Percentiles rank a stretch among this genome's conserved stretches.
Evolutionary conservation across 2,329 filamentous ascomycete genomes (phyloP).

Genomic region (Pyrenophora graminea): DNA sequence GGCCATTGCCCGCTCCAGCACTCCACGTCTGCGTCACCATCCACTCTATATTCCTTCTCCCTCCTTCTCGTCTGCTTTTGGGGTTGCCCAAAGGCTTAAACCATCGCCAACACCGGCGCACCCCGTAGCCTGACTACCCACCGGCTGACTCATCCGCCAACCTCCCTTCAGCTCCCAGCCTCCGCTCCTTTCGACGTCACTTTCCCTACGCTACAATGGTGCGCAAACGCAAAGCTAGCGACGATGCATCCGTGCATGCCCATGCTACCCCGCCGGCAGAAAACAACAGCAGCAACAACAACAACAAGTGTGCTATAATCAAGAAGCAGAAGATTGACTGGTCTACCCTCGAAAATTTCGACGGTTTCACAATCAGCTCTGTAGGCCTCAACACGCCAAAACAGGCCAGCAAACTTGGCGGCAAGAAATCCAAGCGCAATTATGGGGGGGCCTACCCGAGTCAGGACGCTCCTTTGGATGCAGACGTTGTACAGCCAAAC

Average conservation of each 20-base stretch:
- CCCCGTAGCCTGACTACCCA: not conserved
- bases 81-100: not conserved
- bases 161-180: not conserved
- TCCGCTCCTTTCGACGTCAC: not conserved
- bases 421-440: conserved; percentile 12
- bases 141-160: not conserved
- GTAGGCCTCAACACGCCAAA: conserved; percentile 6
- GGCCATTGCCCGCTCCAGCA: not conserved
- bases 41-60: no score
- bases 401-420: not conserved
- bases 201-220: not conserved
- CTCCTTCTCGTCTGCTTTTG: not conserved
- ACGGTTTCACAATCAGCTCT: conserved; percentile 20
- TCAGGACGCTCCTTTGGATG: conserved; percentile 10
- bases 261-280: not conserved
- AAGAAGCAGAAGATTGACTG: conserved; percentile 23
- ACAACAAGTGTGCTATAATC: not conserved
- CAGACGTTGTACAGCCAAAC: conserved; percentile 20
- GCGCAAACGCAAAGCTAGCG: conserved; percentile 8
- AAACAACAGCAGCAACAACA: not conserved
- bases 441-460: conserved; percentile 1
- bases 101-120: not conserved
- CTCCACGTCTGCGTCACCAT: no score
- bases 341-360: conserved; percentile 18
- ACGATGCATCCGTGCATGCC: not conserved